phyloP scores from a whole-genome alignment of 768 basidiomycete species.

The Rhodotorula sphaerocarpa region DNA sequence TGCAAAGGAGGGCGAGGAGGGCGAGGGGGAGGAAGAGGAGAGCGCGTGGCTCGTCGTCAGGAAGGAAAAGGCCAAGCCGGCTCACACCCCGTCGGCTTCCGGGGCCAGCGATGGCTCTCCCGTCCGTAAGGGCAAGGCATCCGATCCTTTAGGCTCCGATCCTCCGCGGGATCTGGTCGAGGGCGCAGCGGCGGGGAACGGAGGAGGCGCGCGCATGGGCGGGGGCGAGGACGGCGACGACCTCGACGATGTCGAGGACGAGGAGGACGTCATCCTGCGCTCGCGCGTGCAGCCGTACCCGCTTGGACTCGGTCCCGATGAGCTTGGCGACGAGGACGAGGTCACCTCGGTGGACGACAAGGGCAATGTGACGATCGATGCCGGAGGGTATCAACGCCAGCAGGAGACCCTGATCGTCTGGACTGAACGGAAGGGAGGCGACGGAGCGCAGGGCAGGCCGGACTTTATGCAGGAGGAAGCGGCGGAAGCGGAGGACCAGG shows the following conservation, averaged over 20 bases:
- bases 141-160: too few species aligned
- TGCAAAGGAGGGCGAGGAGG: conserved; percentile 50
- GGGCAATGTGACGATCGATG: conserved; percentile 23
- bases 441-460: conserved; percentile 68
- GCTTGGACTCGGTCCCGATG: conserved; percentile 13
- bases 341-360: conserved; percentile 14
- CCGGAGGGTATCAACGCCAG: conserved; percentile 32
- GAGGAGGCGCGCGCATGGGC: not conserved
- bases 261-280: conserved; percentile 38
- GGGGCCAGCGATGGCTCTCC: too few species aligned
- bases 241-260: conserved; percentile 5
- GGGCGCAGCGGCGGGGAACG: too few species aligned
- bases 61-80: too few species aligned
- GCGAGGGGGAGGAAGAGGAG: not conserved
- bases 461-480: conserved; percentile 44
- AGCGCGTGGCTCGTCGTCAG: not conserved
- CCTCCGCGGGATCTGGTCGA: too few species aligned
- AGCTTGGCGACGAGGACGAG: conserved; percentile 26
- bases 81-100: too few species aligned
- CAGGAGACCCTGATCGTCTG: conserved; percentile 95
- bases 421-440: conserved; percentile 56
- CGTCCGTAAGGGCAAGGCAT: not conserved
- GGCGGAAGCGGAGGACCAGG: conserved; percentile 63
- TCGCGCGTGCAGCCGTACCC: conserved; percentile 45
- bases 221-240: not conserved